Percentiles rank a stretch among this genome's conserved stretches.
phyloP scores from a whole-genome alignment of 148 eudicot species.

The Drosera capensis region DNA sequence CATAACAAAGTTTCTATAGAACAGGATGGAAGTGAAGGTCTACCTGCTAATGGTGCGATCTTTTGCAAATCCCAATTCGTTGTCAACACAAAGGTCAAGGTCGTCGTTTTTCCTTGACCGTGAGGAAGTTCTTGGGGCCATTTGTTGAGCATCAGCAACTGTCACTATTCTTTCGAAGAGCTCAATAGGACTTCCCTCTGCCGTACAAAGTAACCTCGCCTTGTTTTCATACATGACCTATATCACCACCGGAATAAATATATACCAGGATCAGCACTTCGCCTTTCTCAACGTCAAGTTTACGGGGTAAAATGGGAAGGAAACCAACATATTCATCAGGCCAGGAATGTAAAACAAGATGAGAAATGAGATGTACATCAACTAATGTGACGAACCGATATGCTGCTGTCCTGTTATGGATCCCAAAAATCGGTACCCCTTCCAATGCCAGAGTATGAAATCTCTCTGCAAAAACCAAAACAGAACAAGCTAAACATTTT shows the following conservation, averaged over 20 bases:
- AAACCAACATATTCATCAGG: not conserved
- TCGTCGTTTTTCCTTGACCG: constrained; percentile 65
- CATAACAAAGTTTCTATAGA: not conserved
- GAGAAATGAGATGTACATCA: constrained; percentile 51
- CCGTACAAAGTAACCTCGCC: constrained; percentile 68
- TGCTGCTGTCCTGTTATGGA: constrained; percentile 75
- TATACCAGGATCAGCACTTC: not conserved
- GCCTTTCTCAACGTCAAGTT: not conserved
- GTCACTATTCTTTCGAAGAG: constrained; percentile 72
- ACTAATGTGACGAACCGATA: constrained; percentile 90
- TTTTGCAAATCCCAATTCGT: constrained; percentile 84
- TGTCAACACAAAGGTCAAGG: constrained; percentile 76
- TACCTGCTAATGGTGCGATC: constrained; percentile 94
- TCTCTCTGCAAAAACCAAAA: constrained; percentile 32
- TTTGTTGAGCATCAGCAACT: constrained; percentile 55
- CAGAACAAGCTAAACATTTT: not conserved
- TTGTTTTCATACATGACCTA: constrained; percentile 93
- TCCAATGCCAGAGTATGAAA: constrained; percentile 83
- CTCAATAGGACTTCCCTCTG: constrained; percentile 70
- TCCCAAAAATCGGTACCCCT: constrained; percentile 72
- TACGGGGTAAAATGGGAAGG: not conserved
- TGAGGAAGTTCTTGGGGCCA: constrained; percentile 68
- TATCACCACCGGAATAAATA: not conserved
- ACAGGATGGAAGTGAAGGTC: not conserved
- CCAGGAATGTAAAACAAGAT: constrained; percentile 2